These are phyloP conservation scores for Pyrenochaeta sp. DNA, from an alignment of 2,329 filamentous ascomycete genomes.

Conservation along the genomic window DNA sequence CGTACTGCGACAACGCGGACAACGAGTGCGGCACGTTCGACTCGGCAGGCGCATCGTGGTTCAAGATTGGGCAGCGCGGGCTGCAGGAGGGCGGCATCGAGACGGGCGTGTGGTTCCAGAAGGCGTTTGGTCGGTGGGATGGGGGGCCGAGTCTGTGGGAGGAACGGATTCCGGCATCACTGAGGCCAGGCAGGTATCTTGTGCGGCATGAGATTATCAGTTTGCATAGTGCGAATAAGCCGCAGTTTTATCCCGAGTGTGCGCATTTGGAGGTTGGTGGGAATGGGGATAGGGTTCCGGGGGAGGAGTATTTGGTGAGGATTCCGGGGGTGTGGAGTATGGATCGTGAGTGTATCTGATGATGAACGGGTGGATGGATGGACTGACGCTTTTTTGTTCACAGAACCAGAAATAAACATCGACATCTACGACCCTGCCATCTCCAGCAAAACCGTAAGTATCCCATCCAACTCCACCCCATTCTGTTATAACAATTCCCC, in stretches of 20 bases:
- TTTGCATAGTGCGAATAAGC: conserved; percentile 37
- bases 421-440: conserved; percentile 32
- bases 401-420: conserved; percentile 42
- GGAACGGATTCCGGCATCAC: conserved; percentile 26
- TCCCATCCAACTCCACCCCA: too few species aligned
- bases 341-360: conserved; percentile 33
- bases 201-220: conserved; percentile 39
- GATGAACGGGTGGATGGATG: neutral
- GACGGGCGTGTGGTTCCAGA: conserved; percentile 36
- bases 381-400: conserved; percentile 11
- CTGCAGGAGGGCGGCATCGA: conserved; percentile 28
- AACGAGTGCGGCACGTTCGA: conserved; percentile 30
- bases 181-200: conserved; percentile 35
- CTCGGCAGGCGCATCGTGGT: conserved; percentile 26
- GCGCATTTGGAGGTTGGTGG: conserved; percentile 36
- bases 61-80: conserved; percentile 38
- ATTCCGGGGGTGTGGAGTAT: conserved; percentile 42
- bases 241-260: conserved; percentile 42
- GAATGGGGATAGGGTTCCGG: conserved; percentile 16
- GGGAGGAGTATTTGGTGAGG: conserved; percentile 30
- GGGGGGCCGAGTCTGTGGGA: conserved; percentile 34
- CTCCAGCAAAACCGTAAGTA: conserved; percentile 29
- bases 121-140: conserved; percentile 33
- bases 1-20: conserved; percentile 24
- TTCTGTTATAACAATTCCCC: too few species aligned